A percentile compares a stretch with the other conserved stretches of the same genome.
These are phyloP conservation scores for Puccinia triticina DNA, from an alignment of 1,284 basidiomycete species.

Conservation along the genomic window DNA sequence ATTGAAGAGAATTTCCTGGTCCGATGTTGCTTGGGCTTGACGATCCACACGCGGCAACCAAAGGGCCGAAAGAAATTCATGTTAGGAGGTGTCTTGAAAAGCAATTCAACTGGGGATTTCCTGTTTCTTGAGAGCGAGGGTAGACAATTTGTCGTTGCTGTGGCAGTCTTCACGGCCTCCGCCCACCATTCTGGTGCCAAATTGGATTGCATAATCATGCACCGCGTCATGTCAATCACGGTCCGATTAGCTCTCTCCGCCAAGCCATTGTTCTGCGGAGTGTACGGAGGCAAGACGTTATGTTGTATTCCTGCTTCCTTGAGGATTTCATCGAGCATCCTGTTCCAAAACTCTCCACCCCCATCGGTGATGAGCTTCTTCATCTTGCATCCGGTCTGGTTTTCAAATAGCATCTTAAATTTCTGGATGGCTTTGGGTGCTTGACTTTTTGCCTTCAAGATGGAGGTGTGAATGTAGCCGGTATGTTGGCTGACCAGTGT, in stretches of 20 bases:
- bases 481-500: too few relatives aligned
- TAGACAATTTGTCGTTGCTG: background rate
- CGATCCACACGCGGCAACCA: too few relatives aligned
- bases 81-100: background rate
- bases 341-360: background rate
- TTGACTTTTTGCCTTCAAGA: background rate
- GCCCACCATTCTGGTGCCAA: too few relatives aligned
- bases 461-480: too few relatives aligned
- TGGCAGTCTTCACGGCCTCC: background rate
- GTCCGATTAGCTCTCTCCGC: background rate
- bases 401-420: background rate
- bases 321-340: background rate
- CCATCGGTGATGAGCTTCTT: background rate
- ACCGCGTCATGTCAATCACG: too few relatives aligned
- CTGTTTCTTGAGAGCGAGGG: background rate
- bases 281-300: background rate
- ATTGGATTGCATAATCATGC: too few relatives aligned
- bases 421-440: background rate
- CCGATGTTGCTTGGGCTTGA: too few relatives aligned
- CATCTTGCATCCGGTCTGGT: background rate
- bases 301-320: background rate
- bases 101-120: background rate
- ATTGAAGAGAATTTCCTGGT: background rate
- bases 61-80: background rate
- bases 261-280: background rate